Conservation (phyloP, 345 rosid genomes). For the Punica granatum region DNA sequence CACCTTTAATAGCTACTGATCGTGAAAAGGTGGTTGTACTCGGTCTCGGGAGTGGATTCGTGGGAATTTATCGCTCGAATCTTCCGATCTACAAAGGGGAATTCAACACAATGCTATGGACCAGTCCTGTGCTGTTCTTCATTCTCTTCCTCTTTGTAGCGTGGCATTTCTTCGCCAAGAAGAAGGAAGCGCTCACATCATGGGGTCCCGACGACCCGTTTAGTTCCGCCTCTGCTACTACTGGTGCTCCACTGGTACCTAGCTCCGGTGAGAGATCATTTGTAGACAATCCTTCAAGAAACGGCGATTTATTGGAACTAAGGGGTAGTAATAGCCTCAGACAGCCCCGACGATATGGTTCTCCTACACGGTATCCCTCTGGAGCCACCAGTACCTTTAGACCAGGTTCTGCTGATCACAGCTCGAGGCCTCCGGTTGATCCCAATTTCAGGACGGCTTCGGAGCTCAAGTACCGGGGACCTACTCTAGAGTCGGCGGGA, state of each 20-base stretch:
- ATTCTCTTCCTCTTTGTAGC: slow-evolving; percentile 70
- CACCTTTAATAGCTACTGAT: slow-evolving; percentile 71
- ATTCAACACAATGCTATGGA: slow-evolving; percentile 66
- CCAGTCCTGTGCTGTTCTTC: slow-evolving; percentile 80
- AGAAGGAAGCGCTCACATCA: slow-evolving; percentile 86
- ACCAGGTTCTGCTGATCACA: slow-evolving; percentile 41
- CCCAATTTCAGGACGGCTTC: slow-evolving; percentile 48
- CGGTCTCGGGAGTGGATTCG: slow-evolving; percentile 73
- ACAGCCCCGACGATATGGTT: slow-evolving; percentile 46
- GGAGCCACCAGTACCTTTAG: slow-evolving; percentile 59
- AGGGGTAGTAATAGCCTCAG: slow-evolving; percentile 45
- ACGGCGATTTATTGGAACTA: slow-evolving; percentile 48
- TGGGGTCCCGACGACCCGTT: slow-evolving; percentile 97
- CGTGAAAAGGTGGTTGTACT: slow-evolving; percentile 72
- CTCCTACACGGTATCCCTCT: slow-evolving; percentile 58
- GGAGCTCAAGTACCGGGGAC: slow-evolving; percentile 56
- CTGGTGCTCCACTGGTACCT: slow-evolving; percentile 38
- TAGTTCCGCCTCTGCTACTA: slow-evolving; percentile 35
- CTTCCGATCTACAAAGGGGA: slow-evolving; percentile 59
- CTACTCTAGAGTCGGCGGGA: slow-evolving; percentile 48
- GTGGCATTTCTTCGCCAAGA: slow-evolving; percentile 95
- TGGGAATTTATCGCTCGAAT: slow-evolving; percentile 74
- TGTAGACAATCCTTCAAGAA: slow-evolving; percentile 56
- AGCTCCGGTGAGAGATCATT: slow-evolving; percentile 49
- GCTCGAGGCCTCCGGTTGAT: slow-evolving; percentile 48